A percentile compares a stretch with the other conserved stretches of the same genome.
phyloP scores from a whole-genome alignment of 2,329 filamentous ascomycete species.

The Aspergillus proliferans region DNA sequence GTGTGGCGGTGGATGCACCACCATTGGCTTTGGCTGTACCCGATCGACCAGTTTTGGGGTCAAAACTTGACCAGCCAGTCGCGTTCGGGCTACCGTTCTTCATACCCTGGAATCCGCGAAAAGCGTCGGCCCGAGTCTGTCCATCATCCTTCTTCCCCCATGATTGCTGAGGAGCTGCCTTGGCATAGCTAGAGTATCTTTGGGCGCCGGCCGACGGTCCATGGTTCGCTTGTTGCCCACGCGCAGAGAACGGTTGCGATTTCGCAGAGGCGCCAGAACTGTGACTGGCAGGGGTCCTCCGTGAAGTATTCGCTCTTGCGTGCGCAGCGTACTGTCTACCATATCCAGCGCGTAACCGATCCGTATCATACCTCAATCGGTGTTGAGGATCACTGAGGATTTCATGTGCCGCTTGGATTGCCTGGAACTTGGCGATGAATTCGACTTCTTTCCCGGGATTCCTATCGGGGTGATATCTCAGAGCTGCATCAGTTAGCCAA shows the following conservation, averaged over 20 bases:
- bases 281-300: slow-evolving; percentile 21
- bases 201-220: slow-evolving; percentile 33
- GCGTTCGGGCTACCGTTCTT: slow-evolving; percentile 20
- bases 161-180: slow-evolving; percentile 31
- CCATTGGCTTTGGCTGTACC: slow-evolving; percentile 13
- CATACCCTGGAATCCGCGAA: slow-evolving; percentile 42
- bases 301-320: slow-evolving; percentile 21
- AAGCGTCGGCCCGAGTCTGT: slow-evolving; percentile 40
- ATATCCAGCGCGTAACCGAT: slow-evolving; percentile 48
- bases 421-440: slow-evolving; percentile 74
- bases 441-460: slow-evolving; percentile 78
- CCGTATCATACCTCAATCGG: slow-evolving; percentile 58
- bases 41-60: slow-evolving; percentile 31
- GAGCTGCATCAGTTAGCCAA: slow-evolving; percentile 46
- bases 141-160: slow-evolving; percentile 35
- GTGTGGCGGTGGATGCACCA: slow-evolving; percentile 15
- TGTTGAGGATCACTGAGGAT: slow-evolving; percentile 58
- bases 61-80: slow-evolving; percentile 35
- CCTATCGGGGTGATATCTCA: slow-evolving; percentile 83
- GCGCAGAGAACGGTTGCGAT: slow-evolving; percentile 14
- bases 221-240: slow-evolving; percentile 18
- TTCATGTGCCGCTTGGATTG: slow-evolving; percentile 80
- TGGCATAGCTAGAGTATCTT: slow-evolving; percentile 36
- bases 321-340: slow-evolving; percentile 27
- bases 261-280: slow-evolving; percentile 18